phyloP scores from a whole-genome alignment of 1,139 yeast species.

The Casaregolazyma suthepensis region DNA sequence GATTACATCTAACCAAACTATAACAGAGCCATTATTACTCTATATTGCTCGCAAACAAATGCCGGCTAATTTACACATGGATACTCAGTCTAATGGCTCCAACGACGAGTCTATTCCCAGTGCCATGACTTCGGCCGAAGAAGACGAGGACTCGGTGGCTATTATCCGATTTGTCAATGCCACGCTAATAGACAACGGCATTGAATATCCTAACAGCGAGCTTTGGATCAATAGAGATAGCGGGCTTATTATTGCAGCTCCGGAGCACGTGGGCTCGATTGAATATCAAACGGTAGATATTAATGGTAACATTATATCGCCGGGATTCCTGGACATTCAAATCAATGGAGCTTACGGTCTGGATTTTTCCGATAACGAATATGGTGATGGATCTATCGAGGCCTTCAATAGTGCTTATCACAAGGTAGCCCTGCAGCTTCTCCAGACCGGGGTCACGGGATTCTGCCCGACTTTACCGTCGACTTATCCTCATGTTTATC shows the following conservation, averaged over 20 bases:
- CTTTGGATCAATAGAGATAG: constrained; percentile 42
- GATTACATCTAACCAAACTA: neutral
- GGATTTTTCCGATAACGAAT: constrained; percentile 44
- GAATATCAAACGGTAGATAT: constrained; percentile 38
- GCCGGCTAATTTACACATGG: constrained; percentile 3
- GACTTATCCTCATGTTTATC: constrained; percentile 48
- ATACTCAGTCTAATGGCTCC: constrained; percentile 4
- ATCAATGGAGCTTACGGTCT: constrained; percentile 58
- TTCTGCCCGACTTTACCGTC: constrained; percentile 59
- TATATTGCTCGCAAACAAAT: neutral
- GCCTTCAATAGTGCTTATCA: constrained; percentile 26
- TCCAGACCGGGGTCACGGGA: constrained; percentile 53
- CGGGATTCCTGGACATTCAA: constrained; percentile 59
- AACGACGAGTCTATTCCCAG: constrained; percentile 5
- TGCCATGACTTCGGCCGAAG: constrained; percentile 9
- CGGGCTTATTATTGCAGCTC: constrained; percentile 40
- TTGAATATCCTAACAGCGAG: constrained; percentile 37
- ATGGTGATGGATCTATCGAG: constrained; percentile 33
- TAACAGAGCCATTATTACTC: neutral
- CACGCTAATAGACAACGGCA: constrained; percentile 47
- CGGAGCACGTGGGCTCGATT: constrained; percentile 17
- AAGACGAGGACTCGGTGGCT: constrained; percentile 3
- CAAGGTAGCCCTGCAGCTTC: constrained; percentile 29
- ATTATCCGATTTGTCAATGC: constrained; percentile 42
- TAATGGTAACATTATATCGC: constrained; percentile 46